Conservation (phyloP, 169 alveolate species). For the Plasmodium fragile region DNA sequence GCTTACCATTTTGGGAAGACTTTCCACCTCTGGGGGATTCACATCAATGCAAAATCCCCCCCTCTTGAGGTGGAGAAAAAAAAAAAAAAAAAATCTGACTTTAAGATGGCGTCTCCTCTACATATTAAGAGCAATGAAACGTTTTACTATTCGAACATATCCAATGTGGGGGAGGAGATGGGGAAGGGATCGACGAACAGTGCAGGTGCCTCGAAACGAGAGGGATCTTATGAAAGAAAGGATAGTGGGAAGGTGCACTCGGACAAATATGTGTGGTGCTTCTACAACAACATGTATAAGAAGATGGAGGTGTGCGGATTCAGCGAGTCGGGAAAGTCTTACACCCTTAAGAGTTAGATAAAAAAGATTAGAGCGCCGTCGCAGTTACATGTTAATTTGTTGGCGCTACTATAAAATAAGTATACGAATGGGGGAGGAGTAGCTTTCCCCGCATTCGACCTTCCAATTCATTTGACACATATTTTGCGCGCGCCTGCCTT, state of each 20-base stretch:
- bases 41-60: background rate
- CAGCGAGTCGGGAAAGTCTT: slow-evolving; percentile 8
- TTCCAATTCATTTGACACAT: background rate
- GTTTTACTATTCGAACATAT: slow-evolving; percentile 36
- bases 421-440: background rate
- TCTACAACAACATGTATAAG: slow-evolving; percentile 45
- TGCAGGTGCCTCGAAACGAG: background rate
- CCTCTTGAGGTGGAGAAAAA: background rate
- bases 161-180: slow-evolving; percentile 29
- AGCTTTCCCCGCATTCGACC: background rate
- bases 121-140: slow-evolving; percentile 56
- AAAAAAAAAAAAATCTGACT: background rate
- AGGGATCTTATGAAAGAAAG: background rate
- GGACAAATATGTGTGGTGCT: slow-evolving; percentile 54
- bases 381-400: background rate
- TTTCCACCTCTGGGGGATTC: background rate
- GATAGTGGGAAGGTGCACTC: slow-evolving; percentile 28
- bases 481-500: background rate
- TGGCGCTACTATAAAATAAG: background rate
- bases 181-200: background rate
- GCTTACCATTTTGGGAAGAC: background rate
- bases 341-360: slow-evolving; percentile 47
- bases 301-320: slow-evolving; percentile 48
- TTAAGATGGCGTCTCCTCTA: slow-evolving; percentile 48
- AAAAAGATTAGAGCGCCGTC: background rate